Base-by-base conservation (phyloP, 164 flowering plant genomes). In the Amborella trichopoda region DNA sequence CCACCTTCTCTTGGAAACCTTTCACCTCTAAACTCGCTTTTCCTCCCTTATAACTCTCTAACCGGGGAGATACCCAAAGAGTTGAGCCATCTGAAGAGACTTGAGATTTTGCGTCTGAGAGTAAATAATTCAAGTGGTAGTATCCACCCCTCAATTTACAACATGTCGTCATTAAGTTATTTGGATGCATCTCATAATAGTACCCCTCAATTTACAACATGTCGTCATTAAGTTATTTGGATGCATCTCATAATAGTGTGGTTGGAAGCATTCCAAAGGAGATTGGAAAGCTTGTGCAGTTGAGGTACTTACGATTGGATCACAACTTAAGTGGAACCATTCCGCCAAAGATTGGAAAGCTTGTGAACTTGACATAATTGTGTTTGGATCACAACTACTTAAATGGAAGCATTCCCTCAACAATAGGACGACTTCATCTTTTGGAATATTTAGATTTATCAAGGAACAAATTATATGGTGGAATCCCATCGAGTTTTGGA, bases 1-100 rank as follows among this genome's bases (percentile, higher is more conserved):
- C 69, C 73, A 3, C 16, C 46, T 19, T 54, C 64, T 2, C 17
- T 68, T 0, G 69, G 59, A 2, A 68, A 54, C 27, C 26, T 48
- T 14, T 48, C 40, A 0, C 24, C 40, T 6, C 51, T 48, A 2
- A 5, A 0, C 1, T 5, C 1, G 6, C 40, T 48, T 13, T 6
- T 4, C 11, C 39, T 48, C 5, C 11, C 1, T 0, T 22, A 33
- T 2, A 48, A 48, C 23, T 13, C 13, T 14, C 18, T 48, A 14
- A 18, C n/a, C 0, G 51, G 51, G n/a, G 34, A 20, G 14, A 33
- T 48, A n/a, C 51, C 51, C 10, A 3, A 2, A 10, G 40, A 48
- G 11, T 28, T 48, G 8, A 27, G 40, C 6, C 39, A 26, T 12
- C 22, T 49, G 21, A 18, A 4, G 2, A 17, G 20, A 23, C 14